Base-by-base conservation (phyloP, 2,329 filamentous ascomycete genomes). In the Cercospora brassicicola region DNA sequence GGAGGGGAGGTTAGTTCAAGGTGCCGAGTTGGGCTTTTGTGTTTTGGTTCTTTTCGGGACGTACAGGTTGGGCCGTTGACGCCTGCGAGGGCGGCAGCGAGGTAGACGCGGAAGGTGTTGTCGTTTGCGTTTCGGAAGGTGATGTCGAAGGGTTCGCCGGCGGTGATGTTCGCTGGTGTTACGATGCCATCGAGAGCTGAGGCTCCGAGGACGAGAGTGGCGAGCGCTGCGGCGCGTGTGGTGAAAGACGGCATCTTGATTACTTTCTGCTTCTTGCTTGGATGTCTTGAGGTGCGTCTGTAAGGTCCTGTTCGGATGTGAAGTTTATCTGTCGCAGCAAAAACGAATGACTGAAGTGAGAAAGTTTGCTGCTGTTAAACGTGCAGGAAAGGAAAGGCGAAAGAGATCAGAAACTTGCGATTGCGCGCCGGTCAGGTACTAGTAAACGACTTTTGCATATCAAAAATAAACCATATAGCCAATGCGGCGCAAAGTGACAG, bases 1-100 rank as follows among this genome's bases (percentile, higher is more conserved):
- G 39, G 15, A 36, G 9, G 42, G 42, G 63, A 66, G 57, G 6
- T 10, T 23, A 26, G 11, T 30, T 23, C 23, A 23, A 23, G 23
- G 23, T 23, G 23, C 3, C 23, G 23, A 23, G 3, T 2, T 23
- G 23, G 23, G 23, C 23, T 23, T 23, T 23, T 23, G 23, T 23
- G 23, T 23, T 23, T 23, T 2, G 23, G 23, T 23, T 23, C 2
- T 23, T 23, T 23, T 23, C 23, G 23, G 23, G 23, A 23, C 23
- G 23, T 69, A 76, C 76, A 80, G 8, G 73, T 73, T 28, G 77
- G 78, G 6, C 77, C 77, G 31, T 75, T 74, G 66, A 69, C 74
- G 53, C 76, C 77, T 6, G 77, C 70, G 10, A 78, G 73, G 1
- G 74, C 73, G 18, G 76, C 77, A 20, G 76, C 75, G 23, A 80